These are phyloP conservation scores for Clitopilus hobsonii DNA, from an alignment of 768 basidiomycete species.

Conservation along the genomic window DNA sequence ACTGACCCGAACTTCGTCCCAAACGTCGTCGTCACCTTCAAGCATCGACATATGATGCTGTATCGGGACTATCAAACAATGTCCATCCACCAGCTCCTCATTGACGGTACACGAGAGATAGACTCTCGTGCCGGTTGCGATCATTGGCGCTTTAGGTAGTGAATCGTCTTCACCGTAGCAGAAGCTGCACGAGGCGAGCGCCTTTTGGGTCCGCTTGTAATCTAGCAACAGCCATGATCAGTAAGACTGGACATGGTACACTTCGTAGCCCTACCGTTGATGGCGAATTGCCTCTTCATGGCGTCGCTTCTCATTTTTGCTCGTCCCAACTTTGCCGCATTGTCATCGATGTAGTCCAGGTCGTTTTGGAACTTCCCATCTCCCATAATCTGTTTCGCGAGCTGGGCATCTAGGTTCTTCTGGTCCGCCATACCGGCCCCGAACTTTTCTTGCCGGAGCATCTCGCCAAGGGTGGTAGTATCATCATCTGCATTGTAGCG, in stretches of 20 bases:
- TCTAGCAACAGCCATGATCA: constrained; percentile 43
- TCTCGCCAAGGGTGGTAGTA: constrained; percentile 76
- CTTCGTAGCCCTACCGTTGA: constrained; percentile 64
- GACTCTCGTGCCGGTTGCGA: constrained; percentile 86
- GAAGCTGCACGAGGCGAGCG: constrained; percentile 77
- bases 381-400: constrained; percentile 81
- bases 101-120: constrained; percentile 88
- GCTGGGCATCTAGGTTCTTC: constrained; percentile 86
- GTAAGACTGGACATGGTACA: background rate
- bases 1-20: constrained; percentile 92
- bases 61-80: constrained; percentile 93
- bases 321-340: constrained; percentile 86
- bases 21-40: constrained; percentile 95
- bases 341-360: constrained; percentile 95
- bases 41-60: constrained; percentile 90
- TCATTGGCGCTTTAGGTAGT: constrained; percentile 78
- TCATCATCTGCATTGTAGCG: constrained; percentile 93
- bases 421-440: constrained; percentile 86
- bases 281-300: constrained; percentile 95
- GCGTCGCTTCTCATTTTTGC: constrained; percentile 96
- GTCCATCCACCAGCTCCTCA: constrained; percentile 88
- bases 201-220: constrained; percentile 92
- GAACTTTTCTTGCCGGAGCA: constrained; percentile 91
- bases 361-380: constrained; percentile 88
- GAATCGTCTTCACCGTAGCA: constrained; percentile 94